Percentiles rank a stretch among this genome's conserved stretches.
Evolutionary conservation across 768 basidiomycete genomes (phyloP).

Genomic region (Suillus sp.): DNA sequence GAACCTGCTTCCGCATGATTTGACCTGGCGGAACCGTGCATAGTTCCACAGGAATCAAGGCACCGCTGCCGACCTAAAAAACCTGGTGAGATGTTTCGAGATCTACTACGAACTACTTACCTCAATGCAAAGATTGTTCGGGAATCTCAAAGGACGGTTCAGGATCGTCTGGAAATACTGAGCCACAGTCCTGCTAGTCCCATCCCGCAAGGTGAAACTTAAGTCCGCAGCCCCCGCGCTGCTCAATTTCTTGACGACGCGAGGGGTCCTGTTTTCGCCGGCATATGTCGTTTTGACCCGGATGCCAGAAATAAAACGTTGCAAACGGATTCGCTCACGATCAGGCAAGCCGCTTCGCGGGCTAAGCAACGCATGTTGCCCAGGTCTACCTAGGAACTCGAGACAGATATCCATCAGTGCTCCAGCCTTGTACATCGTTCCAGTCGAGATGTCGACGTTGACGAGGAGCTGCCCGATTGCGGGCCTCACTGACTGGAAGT

Average conservation of each 20-base stretch:
- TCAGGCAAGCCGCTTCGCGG: slow-evolving; percentile 47
- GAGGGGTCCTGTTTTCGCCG: slow-evolving; percentile 46
- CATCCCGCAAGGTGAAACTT: slow-evolving; percentile 59
- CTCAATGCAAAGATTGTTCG: slow-evolving; percentile 69
- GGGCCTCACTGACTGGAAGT: slow-evolving; percentile 79
- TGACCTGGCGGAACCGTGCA: slow-evolving; percentile 67
- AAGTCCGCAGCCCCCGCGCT: slow-evolving; percentile 52
- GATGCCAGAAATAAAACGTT: slow-evolving; percentile 57
- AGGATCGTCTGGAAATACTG: slow-evolving; percentile 59
- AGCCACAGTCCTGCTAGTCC: slow-evolving; percentile 56
- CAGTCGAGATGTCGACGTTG: slow-evolving; percentile 79
- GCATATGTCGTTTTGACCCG: slow-evolving; percentile 47
- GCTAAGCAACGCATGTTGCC: slow-evolving; percentile 37
- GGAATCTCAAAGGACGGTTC: slow-evolving; percentile 57
- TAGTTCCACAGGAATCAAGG: slow-evolving; percentile 67
- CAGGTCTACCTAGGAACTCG: slow-evolving; percentile 47
- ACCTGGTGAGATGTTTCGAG: slow-evolving; percentile 20
- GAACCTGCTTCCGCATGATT: slow-evolving; percentile 71
- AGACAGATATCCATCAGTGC: slow-evolving; percentile 58
- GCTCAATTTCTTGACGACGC: slow-evolving; percentile 65
- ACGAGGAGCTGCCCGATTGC: slow-evolving; percentile 62
- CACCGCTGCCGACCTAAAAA: slow-evolving; percentile 58
- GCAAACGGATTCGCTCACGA: slow-evolving; percentile 53
- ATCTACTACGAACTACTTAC: slow-evolving; percentile 39
- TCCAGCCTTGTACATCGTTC: slow-evolving; percentile 73